A percentile compares a stretch with the other conserved stretches of the same genome.
These are phyloP conservation scores for Paramecium pentaurelia DNA, from an alignment of 73 alveolate genomes.

Conservation along the genomic window DNA sequence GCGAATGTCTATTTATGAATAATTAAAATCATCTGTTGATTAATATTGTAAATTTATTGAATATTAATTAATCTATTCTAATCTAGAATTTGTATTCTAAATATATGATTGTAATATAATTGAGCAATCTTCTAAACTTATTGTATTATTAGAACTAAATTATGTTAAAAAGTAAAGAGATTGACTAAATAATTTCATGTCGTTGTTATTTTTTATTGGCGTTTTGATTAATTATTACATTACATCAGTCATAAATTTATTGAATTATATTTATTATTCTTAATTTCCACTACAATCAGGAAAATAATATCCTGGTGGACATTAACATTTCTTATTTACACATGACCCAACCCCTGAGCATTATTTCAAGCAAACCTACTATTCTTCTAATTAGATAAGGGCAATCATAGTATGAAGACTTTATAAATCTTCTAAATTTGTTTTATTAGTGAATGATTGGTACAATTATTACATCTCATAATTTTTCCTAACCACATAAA, in stretches of 20 bases:
- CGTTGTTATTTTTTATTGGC: background rate
- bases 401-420: background rate
- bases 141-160: background rate
- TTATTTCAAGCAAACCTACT: background rate
- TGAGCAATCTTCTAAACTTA: background rate
- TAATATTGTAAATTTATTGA: background rate
- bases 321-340: background rate
- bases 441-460: background rate
- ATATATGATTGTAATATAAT: background rate
- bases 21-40: background rate
- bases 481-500: background rate
- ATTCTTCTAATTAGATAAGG: background rate
- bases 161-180: background rate
- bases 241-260: background rate
- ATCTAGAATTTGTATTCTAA: background rate
- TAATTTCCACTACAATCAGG: constrained; percentile 3
- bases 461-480: background rate
- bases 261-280: background rate
- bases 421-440: background rate
- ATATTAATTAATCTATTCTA: background rate
- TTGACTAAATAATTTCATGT: background rate
- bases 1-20: background rate
- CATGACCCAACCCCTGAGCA: constrained; percentile 7
- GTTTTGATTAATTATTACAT: background rate
- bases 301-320: background rate